Evolutionary conservation across 768 basidiomycete genomes (phyloP), one percentile per base, ranked within the genome.

Genomic region (Amylocystis lapponica): DNA sequence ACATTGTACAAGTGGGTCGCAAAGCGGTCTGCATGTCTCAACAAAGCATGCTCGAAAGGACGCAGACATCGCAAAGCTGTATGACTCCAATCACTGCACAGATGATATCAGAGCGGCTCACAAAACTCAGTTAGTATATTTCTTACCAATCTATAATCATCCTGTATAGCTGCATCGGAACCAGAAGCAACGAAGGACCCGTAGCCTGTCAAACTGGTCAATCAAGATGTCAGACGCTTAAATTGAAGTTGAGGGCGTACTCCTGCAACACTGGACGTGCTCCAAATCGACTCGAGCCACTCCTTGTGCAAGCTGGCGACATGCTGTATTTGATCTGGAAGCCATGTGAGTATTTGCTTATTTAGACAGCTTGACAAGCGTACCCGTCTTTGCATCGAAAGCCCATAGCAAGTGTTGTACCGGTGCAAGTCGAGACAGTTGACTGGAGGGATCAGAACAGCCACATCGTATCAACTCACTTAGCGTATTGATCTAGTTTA

Each of bases 351-450:
- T 9, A 3, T 41, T 3, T 37, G 36, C 22, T 33, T 3, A 9
- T 9, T 10, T 29, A 10, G 25, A 13, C 3, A 5, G 3, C 19
- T 22, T 0, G 27, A 13, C 7, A 17, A 3, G n/a, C 12, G 26
- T 49, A 83, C 83, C 54, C 49, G 59, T 53, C 23, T 50, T 58
- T 5, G 63, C 64, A 22, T 72, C 66, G 16, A 59, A 46, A 8
- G 63, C 47, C 83, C 82, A 84, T 23, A 71, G 30, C n/a, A 78
- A 58, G 48, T 81, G 80, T 48, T 77, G 78, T 52, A 80, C 79
- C 1, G 68, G 56, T 11, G 73, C 62, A 27, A 83, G 59, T 43
- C 71, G 74, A 19, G 61, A 47, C 9, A 85, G 19, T 21, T 16
- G n/a, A n/a, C n/a, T n/a, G 22, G 17, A 42, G 20, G 16, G 3